These are phyloP conservation scores for Rusavskia elegans DNA, from an alignment of 495 filamentous ascomycete species.

Conservation along the genomic window DNA sequence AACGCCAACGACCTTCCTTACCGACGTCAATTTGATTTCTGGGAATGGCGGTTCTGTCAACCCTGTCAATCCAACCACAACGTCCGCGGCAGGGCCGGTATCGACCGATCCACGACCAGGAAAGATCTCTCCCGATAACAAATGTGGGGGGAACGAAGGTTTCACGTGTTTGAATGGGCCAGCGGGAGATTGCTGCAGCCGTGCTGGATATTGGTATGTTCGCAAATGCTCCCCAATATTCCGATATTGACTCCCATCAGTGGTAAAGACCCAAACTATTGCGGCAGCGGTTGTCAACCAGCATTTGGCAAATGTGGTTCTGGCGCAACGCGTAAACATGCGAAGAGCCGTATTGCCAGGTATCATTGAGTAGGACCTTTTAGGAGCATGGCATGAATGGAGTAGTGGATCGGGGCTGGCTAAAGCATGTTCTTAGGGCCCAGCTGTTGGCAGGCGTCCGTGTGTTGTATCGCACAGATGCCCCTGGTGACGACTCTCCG, in stretches of 20 bases:
- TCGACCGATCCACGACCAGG: too few relatives aligned
- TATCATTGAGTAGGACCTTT: too few relatives aligned
- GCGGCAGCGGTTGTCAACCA: not conserved
- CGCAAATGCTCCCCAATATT: not conserved
- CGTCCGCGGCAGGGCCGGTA: not conserved
- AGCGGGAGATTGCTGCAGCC: not conserved
- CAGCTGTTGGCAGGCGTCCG: too few relatives aligned
- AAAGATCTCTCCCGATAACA: not conserved
- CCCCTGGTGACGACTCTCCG: too few relatives aligned
- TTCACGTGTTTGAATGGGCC: not conserved
- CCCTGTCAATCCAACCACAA: not conserved
- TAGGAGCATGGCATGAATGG: too few relatives aligned
- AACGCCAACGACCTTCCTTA: not conserved
- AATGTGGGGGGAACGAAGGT: not conserved
- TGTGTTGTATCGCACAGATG: too few relatives aligned
- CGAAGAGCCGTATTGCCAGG: too few relatives aligned
- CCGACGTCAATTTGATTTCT: not conserved
- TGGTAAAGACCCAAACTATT: not conserved
- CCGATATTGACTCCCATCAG: not conserved
- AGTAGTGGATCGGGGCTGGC: too few relatives aligned
- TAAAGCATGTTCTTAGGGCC: too few relatives aligned
- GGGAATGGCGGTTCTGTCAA: too few relatives aligned
- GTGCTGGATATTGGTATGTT: not conserved
- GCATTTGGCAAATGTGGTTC: not conserved
- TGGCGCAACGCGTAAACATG: not conserved